These are phyloP conservation scores for Hirsutella thompsonii DNA, from an alignment of 2,329 filamentous ascomycete genomes.

Conservation along the genomic window DNA sequence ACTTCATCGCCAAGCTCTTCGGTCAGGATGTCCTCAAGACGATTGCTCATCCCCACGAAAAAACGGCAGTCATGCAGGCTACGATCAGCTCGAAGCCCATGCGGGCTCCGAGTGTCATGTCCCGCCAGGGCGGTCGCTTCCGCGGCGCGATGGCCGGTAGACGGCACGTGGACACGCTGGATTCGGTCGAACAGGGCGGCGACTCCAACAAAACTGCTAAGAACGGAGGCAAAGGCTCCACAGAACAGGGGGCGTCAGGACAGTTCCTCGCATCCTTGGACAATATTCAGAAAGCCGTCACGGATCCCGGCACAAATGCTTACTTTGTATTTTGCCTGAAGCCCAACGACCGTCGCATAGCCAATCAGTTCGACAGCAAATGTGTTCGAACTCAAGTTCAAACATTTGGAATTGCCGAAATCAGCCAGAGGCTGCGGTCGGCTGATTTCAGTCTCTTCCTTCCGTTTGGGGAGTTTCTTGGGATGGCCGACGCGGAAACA, in stretches of 20 bases:
- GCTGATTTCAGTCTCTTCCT: conserved; percentile 94
- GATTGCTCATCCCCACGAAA: conserved; percentile 84
- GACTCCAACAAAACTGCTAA: conserved; percentile 32
- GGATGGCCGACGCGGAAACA: conserved; percentile 71
- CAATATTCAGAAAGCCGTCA: conserved; percentile 79
- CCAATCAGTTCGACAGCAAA: conserved; percentile 98
- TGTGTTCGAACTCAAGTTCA: conserved; percentile 92
- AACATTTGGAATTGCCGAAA: conserved; percentile 91
- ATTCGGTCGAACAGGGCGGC: conserved; percentile 35
- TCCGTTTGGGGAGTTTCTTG: conserved; percentile 90
- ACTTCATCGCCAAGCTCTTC: conserved; percentile 82
- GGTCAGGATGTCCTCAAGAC: conserved; percentile 93
- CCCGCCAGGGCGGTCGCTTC: conserved; percentile 49
- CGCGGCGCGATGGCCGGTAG: conserved; percentile 22
- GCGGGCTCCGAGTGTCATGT: conserved; percentile 84
- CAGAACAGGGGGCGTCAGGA: conserved; percentile 76
- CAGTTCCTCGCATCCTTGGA: conserved; percentile 86
- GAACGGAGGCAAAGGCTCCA: conserved; percentile 13
- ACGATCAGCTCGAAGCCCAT: conserved; percentile 92
- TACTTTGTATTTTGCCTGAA: conserved; percentile 98
- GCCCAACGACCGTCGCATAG: conserved; percentile 90
- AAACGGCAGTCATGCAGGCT: conserved; percentile 83
- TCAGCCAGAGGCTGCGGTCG: conserved; percentile 82
- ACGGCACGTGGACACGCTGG: conserved; percentile 27
- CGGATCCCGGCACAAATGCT: conserved; percentile 69